Conservation (phyloP, 164 flowering plant species). For the Vitis cinerea region DNA sequence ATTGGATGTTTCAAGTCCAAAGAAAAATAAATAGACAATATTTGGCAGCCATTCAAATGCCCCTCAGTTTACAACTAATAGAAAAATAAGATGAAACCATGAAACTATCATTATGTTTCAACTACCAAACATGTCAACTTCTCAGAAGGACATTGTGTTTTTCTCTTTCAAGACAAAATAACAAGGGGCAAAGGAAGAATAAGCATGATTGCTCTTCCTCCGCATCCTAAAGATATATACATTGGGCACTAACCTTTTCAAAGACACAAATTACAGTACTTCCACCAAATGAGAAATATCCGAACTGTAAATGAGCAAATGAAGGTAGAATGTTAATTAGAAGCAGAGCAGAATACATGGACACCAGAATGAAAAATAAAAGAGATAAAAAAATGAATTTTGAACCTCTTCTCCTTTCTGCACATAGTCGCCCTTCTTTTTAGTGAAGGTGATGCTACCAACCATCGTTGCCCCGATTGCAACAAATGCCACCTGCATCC, state of each 20-base stretch:
- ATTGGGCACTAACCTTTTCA: conserved; percentile 68
- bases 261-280: conserved; percentile 92
- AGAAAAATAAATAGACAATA: no score
- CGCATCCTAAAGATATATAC: neutral
- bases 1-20: no score
- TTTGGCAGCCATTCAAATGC: no score
- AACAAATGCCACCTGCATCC: conserved; percentile 86
- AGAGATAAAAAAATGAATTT: neutral
- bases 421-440: conserved; percentile 61
- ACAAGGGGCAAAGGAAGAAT: no score
- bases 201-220: no score
- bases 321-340: neutral
- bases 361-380: neutral
- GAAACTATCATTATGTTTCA: no score
- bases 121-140: no score
- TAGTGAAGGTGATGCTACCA: conserved; percentile 83
- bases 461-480: conserved; percentile 99
- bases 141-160: no score
- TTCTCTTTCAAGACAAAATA: no score
- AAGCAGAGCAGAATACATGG: neutral
- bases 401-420: conserved; percentile 94
- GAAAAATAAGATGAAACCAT: no score
- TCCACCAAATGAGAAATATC: conserved; percentile 98
- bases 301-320: conserved; percentile 56
- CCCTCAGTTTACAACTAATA: no score